Evolutionary conservation across 805 yeast genomes (phyloP).

Genomic region (Cephaloascus fragrans): DNA sequence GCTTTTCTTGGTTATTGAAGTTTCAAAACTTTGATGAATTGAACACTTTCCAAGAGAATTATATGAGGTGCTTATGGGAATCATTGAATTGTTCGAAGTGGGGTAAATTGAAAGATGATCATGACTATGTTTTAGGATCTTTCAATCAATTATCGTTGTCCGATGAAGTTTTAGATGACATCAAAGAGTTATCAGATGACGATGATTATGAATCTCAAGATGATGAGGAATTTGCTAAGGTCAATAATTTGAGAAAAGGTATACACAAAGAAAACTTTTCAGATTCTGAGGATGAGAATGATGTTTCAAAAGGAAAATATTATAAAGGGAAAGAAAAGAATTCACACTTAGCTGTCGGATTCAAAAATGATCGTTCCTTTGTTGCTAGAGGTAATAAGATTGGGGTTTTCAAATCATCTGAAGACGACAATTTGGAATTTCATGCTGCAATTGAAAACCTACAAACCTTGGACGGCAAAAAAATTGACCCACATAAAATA

Average conservation of each 20-base stretch:
- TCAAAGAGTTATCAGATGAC: constrained; percentile 13
- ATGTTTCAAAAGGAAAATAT: constrained; percentile 21
- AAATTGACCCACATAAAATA: constrained; percentile 46
- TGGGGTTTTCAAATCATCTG: constrained; percentile 66
- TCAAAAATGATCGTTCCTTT: constrained; percentile 59
- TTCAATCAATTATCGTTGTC: constrained; percentile 32
- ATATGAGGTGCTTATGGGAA: constrained; percentile 55
- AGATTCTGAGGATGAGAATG: constrained; percentile 24
- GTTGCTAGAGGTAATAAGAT: constrained; percentile 72
- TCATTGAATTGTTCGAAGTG: constrained; percentile 39
- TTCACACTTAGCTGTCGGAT: constrained; percentile 62
- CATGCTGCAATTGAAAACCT: constrained; percentile 60
- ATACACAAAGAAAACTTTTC: constrained; percentile 24
- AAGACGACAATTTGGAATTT: constrained; percentile 43
- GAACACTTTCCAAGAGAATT: constrained; percentile 39
- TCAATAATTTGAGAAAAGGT: constrained; percentile 5
- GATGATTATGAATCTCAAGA: constrained; percentile 20
- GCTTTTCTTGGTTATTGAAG: constrained; percentile 55
- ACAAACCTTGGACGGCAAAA: constrained; percentile 37
- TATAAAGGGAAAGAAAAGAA: constrained; percentile 32
- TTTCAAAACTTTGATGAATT: constrained; percentile 34
- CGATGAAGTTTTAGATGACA: constrained; percentile 16
- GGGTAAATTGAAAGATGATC: constrained; percentile 33
- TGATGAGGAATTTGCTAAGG: constrained; percentile 10
- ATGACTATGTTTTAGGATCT: constrained; percentile 48